Evolutionary conservation across 805 yeast genomes (phyloP).

Genomic region (Monosporozyma aquatica): DNA sequence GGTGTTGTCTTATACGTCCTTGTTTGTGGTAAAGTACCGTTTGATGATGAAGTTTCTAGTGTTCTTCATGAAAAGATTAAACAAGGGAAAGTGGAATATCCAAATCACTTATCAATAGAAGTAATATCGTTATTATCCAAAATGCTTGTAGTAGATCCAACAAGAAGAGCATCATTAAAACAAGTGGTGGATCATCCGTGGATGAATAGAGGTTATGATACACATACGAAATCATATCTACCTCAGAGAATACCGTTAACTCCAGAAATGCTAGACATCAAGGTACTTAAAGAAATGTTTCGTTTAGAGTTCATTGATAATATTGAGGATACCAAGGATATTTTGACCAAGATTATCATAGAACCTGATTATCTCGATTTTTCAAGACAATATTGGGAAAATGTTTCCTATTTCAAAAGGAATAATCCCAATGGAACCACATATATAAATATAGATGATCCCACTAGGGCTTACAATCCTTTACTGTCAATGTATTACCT

Average conservation of each 20-base stretch:
- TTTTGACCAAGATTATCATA: slow-evolving; percentile 47
- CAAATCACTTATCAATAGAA: slow-evolving; percentile 67
- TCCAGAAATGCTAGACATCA: slow-evolving; percentile 29
- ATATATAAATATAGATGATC: slow-evolving; percentile 40
- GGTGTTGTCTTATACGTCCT: slow-evolving; percentile 92
- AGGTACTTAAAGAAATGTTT: slow-evolving; percentile 69
- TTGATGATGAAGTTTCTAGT: slow-evolving; percentile 89
- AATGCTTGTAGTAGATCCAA: slow-evolving; percentile 89
- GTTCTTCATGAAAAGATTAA: slow-evolving; percentile 90
- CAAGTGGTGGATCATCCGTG: slow-evolving; percentile 87
- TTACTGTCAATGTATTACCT: slow-evolving; percentile 76
- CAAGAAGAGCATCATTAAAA: slow-evolving; percentile 63
- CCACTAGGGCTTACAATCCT: slow-evolving; percentile 84
- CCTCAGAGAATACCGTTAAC: slow-evolving; percentile 70
- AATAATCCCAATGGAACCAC: slow-evolving; percentile 3
- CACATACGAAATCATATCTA: slow-evolving; percentile 53
- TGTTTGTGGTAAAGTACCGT: slow-evolving; percentile 97
- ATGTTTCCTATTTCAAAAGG: slow-evolving; percentile 9
- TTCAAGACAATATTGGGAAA: slow-evolving; percentile 25
- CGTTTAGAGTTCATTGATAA: slow-evolving; percentile 67
- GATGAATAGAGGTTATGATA: slow-evolving; percentile 85
- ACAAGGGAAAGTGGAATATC: slow-evolving; percentile 86
- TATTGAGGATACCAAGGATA: slow-evolving; percentile 45
- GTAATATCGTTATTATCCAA: slow-evolving; percentile 71
- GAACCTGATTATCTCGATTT: slow-evolving; percentile 49